Conservation (phyloP, 2,329 filamentous ascomycete species). For the Stachybotrys chartarum region DNA sequence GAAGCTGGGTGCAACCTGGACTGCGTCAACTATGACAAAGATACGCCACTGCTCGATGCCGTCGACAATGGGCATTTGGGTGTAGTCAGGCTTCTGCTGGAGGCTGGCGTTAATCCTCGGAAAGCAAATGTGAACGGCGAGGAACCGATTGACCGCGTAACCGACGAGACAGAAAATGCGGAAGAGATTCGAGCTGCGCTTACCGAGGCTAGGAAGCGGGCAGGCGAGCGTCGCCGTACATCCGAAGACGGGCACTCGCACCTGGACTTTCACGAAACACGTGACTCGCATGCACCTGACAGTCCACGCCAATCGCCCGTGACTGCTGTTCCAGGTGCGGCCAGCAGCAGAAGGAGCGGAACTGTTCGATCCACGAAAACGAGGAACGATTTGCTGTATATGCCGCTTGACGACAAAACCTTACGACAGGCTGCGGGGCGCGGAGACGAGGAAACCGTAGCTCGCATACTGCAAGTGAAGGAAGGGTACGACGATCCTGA, state of each 20-base stretch:
- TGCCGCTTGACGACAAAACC: slow-evolving; percentile 56
- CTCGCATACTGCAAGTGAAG: slow-evolving; percentile 53
- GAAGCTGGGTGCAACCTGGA: slow-evolving; percentile 79
- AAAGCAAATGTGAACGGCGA: slow-evolving; percentile 89
- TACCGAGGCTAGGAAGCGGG: slow-evolving; percentile 50
- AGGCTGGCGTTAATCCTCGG: slow-evolving; percentile 84
- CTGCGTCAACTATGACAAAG: slow-evolving; percentile 71
- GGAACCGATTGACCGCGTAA: slow-evolving; percentile 80
- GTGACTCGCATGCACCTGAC: slow-evolving; percentile 48
- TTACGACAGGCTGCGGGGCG: slow-evolving; percentile 52
- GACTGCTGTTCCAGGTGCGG: slow-evolving; percentile 22
- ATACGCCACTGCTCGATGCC: slow-evolving; percentile 91
- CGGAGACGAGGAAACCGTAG: slow-evolving; percentile 56
- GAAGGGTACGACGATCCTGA: slow-evolving; percentile 66
- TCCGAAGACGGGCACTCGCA: slow-evolving; percentile 50
- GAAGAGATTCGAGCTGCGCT: slow-evolving; percentile 68
- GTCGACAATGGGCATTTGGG: slow-evolving; percentile 91
- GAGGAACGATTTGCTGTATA: slow-evolving; percentile 56
- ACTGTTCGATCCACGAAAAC: slow-evolving; percentile 57
- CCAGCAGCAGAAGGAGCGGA: slow-evolving; percentile 39
- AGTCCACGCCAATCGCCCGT: slow-evolving; percentile 53
- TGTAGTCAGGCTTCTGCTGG: slow-evolving; percentile 77
- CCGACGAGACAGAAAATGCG: slow-evolving; percentile 67
- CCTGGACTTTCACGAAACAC: slow-evolving; percentile 37
- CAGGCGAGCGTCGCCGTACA: slow-evolving; percentile 45